Evolutionary conservation across 1,284 basidiomycete genomes (phyloP).

Genomic region (Filobasidium uniguttulatum): DNA sequence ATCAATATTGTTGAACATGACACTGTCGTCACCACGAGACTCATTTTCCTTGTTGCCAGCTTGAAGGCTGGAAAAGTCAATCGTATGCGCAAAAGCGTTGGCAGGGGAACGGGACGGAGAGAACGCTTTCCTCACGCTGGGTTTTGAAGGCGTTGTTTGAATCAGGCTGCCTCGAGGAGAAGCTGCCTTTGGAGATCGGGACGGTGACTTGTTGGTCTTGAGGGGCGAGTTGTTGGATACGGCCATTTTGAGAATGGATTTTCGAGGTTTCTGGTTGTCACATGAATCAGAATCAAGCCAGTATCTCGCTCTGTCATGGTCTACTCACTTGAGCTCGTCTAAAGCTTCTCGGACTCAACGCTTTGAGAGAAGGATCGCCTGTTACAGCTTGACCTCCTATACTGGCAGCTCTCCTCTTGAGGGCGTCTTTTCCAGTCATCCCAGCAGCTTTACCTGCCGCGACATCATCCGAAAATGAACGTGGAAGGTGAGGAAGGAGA

Average conservation of each 20-base stretch:
- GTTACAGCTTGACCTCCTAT: slow-evolving; percentile 5
- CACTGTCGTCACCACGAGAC: slow-evolving; percentile 4
- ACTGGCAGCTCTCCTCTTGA: slow-evolving; percentile 9
- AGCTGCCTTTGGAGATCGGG: slow-evolving; percentile 1
- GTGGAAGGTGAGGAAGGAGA: background rate
- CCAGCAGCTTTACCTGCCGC: background rate
- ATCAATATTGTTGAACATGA: background rate
- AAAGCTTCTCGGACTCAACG: slow-evolving; percentile 13
- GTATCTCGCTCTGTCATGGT: background rate
- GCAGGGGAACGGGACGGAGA: background rate
- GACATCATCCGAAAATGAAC: background rate
- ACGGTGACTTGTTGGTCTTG: background rate
- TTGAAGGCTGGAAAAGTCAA: slow-evolving; percentile 23
- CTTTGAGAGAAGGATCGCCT: background rate
- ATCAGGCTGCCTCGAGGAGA: background rate
- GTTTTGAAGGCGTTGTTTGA: slow-evolving; percentile 2
- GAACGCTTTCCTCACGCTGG: background rate
- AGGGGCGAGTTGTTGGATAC: background rate
- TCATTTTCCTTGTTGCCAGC: too few species aligned
- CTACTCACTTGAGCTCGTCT: slow-evolving; percentile 11
- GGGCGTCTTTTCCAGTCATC: background rate
- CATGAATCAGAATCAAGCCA: background rate
- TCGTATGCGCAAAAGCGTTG: slow-evolving; percentile 21
- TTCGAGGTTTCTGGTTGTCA: slow-evolving; percentile 17
- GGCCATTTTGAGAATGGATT: slow-evolving; percentile 18